Base-by-base conservation (phyloP, 345 rosid species). In the Rhodomyrtus tomentosa region DNA sequence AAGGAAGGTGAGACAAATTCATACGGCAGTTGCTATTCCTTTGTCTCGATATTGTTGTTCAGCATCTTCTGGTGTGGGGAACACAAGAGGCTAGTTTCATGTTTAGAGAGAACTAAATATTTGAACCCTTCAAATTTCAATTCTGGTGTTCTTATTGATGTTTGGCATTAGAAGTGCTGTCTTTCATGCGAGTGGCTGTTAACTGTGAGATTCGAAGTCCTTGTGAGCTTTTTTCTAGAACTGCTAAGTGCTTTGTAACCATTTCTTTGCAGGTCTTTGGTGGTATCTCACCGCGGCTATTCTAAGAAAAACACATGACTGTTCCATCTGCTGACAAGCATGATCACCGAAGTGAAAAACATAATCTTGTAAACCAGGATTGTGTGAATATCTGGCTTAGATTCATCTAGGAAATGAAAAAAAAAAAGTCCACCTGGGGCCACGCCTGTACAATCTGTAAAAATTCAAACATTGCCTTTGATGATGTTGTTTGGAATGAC, bases 1-100 rank as follows among this genome's bases (percentile, higher is more conserved):
- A 91, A 87, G 94, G 81, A 91, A 93, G 87, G 93, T 90, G 85
- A 91, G 84, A 87, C 91, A 87, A 82, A 89, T 90, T 82, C 87
- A 89, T 82, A 74, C 38, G 52, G 82, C 73, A 3, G 55, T 25
- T 84, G 49, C 25, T 73, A 10, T 22, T 83, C 49, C 74, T 54
- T n/a, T 73, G 21, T 38, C 54, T 20, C 68, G 25, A 32, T 48
- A 68, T 7, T 36, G 50, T 36, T 27, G 20, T 27, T 32, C 40
- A 29, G 20, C 32, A 83, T 53, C 62, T 29, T 48, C 9, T 18
- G 6, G 16, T 7, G 40, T 3, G 21, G 68, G 48, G 45, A 21
- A 10, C 5, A 22, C n/a, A 59, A 59, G 73, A 29, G 2, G 73
- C 40, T 29, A 59, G 73, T 29, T 27, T 59, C 68, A 58, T n/a